These are phyloP conservation scores for Neurospora sp. DNA, from an alignment of 495 filamentous ascomycete species.

Conservation along the genomic window DNA sequence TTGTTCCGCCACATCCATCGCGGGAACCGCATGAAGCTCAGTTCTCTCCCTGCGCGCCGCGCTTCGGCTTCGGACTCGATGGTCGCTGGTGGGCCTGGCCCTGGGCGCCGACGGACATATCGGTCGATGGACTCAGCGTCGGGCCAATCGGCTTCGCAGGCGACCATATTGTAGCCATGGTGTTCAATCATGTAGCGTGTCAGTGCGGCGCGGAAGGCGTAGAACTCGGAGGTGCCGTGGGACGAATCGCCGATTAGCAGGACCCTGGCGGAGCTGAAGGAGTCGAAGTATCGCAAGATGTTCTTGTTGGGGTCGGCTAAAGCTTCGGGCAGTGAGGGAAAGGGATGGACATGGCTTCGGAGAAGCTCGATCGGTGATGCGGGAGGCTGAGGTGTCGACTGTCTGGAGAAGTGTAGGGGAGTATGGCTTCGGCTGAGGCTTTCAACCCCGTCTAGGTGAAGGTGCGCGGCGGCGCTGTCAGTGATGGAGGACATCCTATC, in stretches of 20 bases:
- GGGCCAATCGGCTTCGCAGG: conserved; percentile 51
- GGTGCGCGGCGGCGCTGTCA: neutral
- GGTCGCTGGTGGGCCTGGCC: conserved; percentile 15
- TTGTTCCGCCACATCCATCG: conserved; percentile 55
- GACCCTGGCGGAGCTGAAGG: conserved; percentile 28
- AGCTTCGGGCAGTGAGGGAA: neutral
- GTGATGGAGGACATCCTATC: neutral
- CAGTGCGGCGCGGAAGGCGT: conserved; percentile 43
- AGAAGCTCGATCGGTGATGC: neutral
- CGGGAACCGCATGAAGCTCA: conserved; percentile 43
- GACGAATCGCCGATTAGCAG: conserved; percentile 48
- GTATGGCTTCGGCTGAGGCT: neutral
- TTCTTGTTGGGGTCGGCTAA: neutral
- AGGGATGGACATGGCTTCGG: neutral
- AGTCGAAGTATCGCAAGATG: conserved; percentile 26
- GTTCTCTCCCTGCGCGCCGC: conserved; percentile 20
- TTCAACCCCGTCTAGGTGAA: neutral
- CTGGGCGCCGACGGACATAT: conserved; percentile 41
- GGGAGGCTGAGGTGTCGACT: neutral
- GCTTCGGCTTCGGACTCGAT: conserved; percentile 9
- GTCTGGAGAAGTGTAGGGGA: neutral
- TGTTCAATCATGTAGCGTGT: conserved; percentile 42
- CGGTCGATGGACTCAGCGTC: conserved; percentile 47
- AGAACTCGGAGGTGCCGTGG: conserved; percentile 53
- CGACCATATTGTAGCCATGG: conserved; percentile 48